Percentiles rank a stretch among this genome's conserved stretches.
Conservation (phyloP, 163 green algal genomes). For the Scenedesmus sp. region DNA sequence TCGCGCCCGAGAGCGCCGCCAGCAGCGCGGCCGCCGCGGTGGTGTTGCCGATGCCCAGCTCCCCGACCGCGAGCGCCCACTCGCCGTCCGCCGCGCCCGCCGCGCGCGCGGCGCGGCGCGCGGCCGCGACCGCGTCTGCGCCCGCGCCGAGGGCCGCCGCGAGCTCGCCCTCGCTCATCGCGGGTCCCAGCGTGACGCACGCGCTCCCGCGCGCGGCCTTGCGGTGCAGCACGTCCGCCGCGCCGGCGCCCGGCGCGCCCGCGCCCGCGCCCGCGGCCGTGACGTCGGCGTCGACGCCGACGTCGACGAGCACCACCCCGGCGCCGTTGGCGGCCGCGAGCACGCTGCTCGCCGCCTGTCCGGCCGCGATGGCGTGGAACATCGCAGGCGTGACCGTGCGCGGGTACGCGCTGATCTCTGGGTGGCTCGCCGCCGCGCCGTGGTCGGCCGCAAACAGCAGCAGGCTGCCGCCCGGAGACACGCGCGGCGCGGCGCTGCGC, state of each 20-base stretch:
- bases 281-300: conserved; percentile 53
- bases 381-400: conserved; percentile 43
- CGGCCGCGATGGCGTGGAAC: conserved; percentile 44
- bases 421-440: conserved; percentile 46
- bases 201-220: conserved; percentile 43
- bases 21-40: conserved; percentile 56
- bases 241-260: neutral
- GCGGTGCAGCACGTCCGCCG: conserved; percentile 2
- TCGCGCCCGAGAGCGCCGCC: conserved; percentile 50
- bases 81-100: neutral
- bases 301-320: conserved; percentile 52
- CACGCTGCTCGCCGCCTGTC: conserved; percentile 50
- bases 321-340: conserved; percentile 48
- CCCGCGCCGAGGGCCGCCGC: conserved; percentile 48
- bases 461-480: conserved; percentile 44
- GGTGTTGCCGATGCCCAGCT: conserved; percentile 69
- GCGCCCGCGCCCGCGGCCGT: neutral
- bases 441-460: conserved; percentile 66
- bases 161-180: conserved; percentile 50
- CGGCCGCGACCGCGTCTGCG: conserved; percentile 35
- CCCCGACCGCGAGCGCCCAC: conserved; percentile 12
- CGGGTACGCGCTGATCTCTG: conserved; percentile 56
- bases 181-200: conserved; percentile 44
- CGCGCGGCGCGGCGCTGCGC: conserved; percentile 34
- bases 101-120: conserved; percentile 1